Evolutionary conservation across 768 basidiomycete species (phyloP).

Genomic region (Podaxis pistillaris): DNA sequence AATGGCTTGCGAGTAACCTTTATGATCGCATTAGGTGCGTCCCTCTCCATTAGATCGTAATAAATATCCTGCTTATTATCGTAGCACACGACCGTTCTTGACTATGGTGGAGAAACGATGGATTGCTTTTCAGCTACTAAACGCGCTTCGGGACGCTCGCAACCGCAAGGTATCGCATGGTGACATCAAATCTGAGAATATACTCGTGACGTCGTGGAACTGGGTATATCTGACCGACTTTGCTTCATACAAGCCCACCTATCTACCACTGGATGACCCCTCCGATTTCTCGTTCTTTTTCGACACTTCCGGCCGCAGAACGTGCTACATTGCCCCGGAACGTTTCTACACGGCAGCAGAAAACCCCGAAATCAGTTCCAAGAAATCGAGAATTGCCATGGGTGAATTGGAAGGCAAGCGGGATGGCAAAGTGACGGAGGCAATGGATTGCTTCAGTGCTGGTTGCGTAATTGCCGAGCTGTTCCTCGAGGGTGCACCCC

Average conservation of each 20-base stretch:
- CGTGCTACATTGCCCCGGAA: constrained; percentile 96
- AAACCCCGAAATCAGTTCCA: constrained; percentile 68
- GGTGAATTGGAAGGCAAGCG: constrained; percentile 62
- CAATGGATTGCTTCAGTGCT: constrained; percentile 95
- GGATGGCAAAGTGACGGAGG: constrained; percentile 84
- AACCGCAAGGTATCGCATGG: constrained; percentile 92
- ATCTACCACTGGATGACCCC: constrained; percentile 93
- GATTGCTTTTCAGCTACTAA: constrained; percentile 93
- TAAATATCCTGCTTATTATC: constrained; percentile 2
- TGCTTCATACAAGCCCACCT: constrained; percentile 93
- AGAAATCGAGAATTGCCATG: constrained; percentile 54
- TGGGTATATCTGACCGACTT: constrained; percentile 96
- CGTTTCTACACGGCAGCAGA: constrained; percentile 80
- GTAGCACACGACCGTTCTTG: constrained; percentile 93
- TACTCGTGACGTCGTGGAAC: constrained; percentile 95
- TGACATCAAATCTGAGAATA: constrained; percentile 96
- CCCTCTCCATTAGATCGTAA: not conserved
- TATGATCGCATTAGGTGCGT: constrained; percentile 95
- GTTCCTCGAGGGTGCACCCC: constrained; percentile 89
- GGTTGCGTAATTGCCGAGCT: constrained; percentile 96
- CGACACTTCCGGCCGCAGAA: constrained; percentile 90
- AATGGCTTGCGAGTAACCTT: constrained; percentile 91
- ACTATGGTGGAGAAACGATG: constrained; percentile 93
- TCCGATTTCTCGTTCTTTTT: constrained; percentile 98
- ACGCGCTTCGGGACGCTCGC: constrained; percentile 78